These are phyloP conservation scores for Zopfia rhizophila DNA, from an alignment of 2,329 filamentous ascomycete species.

Conservation along the genomic window DNA sequence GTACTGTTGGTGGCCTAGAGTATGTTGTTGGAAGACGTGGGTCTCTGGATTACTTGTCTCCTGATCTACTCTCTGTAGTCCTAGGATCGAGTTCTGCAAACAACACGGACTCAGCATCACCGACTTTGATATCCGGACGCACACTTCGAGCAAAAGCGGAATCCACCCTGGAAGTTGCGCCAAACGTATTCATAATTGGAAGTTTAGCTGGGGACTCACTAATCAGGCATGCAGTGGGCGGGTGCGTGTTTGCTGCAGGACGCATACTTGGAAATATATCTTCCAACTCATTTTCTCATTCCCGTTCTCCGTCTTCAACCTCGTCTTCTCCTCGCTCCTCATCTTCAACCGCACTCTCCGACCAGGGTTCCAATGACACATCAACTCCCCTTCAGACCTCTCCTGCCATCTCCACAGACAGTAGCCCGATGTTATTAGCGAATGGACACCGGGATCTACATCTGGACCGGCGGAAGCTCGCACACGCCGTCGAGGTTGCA, in stretches of 20 bases:
- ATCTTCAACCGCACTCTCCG: neutral
- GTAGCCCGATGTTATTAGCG: constrained; percentile 35
- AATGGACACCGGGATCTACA: constrained; percentile 53
- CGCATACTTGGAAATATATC: constrained; percentile 53
- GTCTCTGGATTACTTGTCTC: constrained; percentile 62
- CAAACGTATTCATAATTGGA: constrained; percentile 65
- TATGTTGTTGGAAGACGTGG: constrained; percentile 69
- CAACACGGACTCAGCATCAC: constrained; percentile 2
- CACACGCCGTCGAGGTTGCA: constrained; percentile 39
- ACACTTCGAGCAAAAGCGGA: constrained; percentile 65
- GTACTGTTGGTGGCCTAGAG: constrained; percentile 60
- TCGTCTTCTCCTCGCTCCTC: constrained; percentile 1
- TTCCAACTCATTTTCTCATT: constrained; percentile 24
- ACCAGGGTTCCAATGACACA: constrained; percentile 1
- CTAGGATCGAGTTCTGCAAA: constrained; percentile 37
- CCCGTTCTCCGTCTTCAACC: constrained; percentile 21
- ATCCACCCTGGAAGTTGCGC: constrained; percentile 63
- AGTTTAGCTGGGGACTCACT: constrained; percentile 70
- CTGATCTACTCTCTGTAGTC: constrained; percentile 60
- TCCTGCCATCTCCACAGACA: constrained; percentile 17
- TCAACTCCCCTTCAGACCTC: constrained; percentile 13
- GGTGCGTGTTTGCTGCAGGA: constrained; percentile 67
- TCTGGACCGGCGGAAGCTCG: constrained; percentile 47
- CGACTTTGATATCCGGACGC: constrained; percentile 60
- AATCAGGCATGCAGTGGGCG: constrained; percentile 68